Percentiles rank a stretch among this genome's conserved stretches.
These are phyloP conservation scores for Platanthera zijinensis DNA, from an alignment of 106 monocot species.

Conservation along the genomic window DNA sequence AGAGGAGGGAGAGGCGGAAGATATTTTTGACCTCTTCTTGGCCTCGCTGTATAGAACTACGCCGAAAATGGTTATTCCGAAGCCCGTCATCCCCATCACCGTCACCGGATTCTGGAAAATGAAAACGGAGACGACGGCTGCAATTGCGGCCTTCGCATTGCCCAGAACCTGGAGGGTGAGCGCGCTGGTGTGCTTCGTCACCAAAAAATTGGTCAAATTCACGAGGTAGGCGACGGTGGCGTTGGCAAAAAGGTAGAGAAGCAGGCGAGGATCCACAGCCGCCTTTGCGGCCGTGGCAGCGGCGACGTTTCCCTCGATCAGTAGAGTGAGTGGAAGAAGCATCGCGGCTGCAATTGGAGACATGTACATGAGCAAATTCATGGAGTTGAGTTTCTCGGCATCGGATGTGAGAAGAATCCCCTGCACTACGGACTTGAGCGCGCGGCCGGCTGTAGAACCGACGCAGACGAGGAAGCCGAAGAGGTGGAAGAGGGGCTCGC, in stretches of 20 bases:
- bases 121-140: constrained; percentile 32
- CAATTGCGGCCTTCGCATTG: constrained; percentile 38
- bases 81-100: constrained; percentile 32
- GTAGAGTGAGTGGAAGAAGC: constrained; percentile 23
- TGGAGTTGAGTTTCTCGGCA: constrained; percentile 32
- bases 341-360: constrained; percentile 23
- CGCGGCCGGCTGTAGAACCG: constrained; percentile 29
- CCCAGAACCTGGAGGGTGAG: constrained; percentile 38
- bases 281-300: constrained; percentile 11
- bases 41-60: constrained; percentile 40
- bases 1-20: constrained; percentile 2
- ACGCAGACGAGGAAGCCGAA: constrained; percentile 34
- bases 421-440: constrained; percentile 36
- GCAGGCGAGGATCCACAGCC: constrained; percentile 13
- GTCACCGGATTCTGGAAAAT: constrained; percentile 36
- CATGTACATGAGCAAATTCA: constrained; percentile 44
- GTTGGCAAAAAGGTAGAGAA: constrained; percentile 19
- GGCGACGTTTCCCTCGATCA: constrained; percentile 19
- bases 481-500: constrained; percentile 35
- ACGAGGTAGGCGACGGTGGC: constrained; percentile 36
- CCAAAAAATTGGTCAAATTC: constrained; percentile 35
- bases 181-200: constrained; percentile 39
- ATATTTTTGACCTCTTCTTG: constrained; percentile 21
- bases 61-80: constrained; percentile 28
- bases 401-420: constrained; percentile 31